Evolutionary conservation across 805 yeast species (phyloP), one percentile per base, ranked within the genome.

Genomic region (Myxozyma vanderwaltii): DNA sequence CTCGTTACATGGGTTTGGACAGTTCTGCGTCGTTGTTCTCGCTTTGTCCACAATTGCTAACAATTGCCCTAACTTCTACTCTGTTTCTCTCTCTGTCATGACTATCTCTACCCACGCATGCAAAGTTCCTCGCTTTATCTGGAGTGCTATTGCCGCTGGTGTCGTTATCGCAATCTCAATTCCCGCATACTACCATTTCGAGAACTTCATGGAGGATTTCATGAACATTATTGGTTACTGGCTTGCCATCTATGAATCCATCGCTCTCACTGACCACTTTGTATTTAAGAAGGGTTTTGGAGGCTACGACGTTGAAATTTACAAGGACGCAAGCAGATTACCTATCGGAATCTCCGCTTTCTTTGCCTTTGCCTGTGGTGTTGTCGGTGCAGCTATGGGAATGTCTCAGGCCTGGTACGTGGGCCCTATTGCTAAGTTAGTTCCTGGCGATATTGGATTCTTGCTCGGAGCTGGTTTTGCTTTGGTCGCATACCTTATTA

Each of bases 21-120:
- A 89, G 74, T 90, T 91, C 80, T 85, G 91, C 74, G 83, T 91
- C 75, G 96, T 91, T 35, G 33, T 91, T n/a, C 77, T 91, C 64
- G 89, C 95, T 19, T 76, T 91, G 65, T 88, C 96, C 35, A 89
- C 96, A 26, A 86, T 91, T 57, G 86, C 96, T 64, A 90, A 89
- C 80, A 91, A 90, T 78, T 84, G 91, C 74, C 96, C 97, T 74
- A 91, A 90, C 79, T 85, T 90, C 87, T 91, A 91, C 79, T 89
- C 97, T 23, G 82, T 90, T 69, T 91, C 89, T 43, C 79, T 91
- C 70, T 85, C 91, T 65, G 90, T 91, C 29, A 97, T 91, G 77
- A 83, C 94, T 43, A 76, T 88, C 69, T 88, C 91, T 88, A 82
- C 86, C 55, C 83, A 82, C 63, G 81, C 90, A 70, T 78, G 84